These are phyloP conservation scores for Aspergillus affinis DNA, from an alignment of 495 filamentous ascomycete genomes.

Conservation along the genomic window DNA sequence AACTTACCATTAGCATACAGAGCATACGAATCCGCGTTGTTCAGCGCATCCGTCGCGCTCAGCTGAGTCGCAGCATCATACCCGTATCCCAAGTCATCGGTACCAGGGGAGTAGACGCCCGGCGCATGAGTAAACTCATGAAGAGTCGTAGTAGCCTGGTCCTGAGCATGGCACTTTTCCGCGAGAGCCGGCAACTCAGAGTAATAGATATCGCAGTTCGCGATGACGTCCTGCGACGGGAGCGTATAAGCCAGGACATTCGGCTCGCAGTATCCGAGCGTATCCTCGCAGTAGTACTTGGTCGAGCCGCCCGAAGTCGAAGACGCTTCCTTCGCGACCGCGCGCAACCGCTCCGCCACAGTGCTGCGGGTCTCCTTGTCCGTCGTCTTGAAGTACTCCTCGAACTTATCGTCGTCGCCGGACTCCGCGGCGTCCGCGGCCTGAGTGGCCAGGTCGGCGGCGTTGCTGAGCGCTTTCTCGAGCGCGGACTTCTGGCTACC, in stretches of 20 bases:
- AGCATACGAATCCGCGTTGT: slow-evolving; percentile 65
- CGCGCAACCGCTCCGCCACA: slow-evolving; percentile 52
- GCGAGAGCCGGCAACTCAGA: slow-evolving; percentile 43
- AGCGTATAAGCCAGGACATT: slow-evolving; percentile 60
- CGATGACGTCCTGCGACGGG: slow-evolving; percentile 51
- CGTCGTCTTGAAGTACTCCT: slow-evolving; percentile 63
- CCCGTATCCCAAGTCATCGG: slow-evolving; percentile 59
- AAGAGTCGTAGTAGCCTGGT: slow-evolving; percentile 58
- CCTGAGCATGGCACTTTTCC: slow-evolving; percentile 53
- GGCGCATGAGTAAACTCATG: slow-evolving; percentile 65
- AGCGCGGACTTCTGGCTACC: slow-evolving; percentile 41
- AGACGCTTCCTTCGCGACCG: slow-evolving; percentile 49
- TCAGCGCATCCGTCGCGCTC: slow-evolving; percentile 44
- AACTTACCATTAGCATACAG: slow-evolving; percentile 58
- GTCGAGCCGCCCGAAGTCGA: slow-evolving; percentile 44
- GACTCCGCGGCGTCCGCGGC: slow-evolving; percentile 51
- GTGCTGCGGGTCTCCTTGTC: slow-evolving; percentile 35
- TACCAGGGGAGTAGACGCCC: slow-evolving; percentile 53
- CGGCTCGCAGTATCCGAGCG: slow-evolving; percentile 45
- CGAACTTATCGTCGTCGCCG: slow-evolving; percentile 50
- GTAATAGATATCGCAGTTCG: slow-evolving; percentile 59
- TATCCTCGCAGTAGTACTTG: slow-evolving; percentile 53
- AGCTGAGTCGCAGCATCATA: slow-evolving; percentile 50
- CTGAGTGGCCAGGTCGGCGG: slow-evolving; percentile 48
- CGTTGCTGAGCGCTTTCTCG: slow-evolving; percentile 48